Evolutionary conservation across 2,329 filamentous ascomycete genomes (phyloP).

Genomic region (Sclerotinia minor): DNA sequence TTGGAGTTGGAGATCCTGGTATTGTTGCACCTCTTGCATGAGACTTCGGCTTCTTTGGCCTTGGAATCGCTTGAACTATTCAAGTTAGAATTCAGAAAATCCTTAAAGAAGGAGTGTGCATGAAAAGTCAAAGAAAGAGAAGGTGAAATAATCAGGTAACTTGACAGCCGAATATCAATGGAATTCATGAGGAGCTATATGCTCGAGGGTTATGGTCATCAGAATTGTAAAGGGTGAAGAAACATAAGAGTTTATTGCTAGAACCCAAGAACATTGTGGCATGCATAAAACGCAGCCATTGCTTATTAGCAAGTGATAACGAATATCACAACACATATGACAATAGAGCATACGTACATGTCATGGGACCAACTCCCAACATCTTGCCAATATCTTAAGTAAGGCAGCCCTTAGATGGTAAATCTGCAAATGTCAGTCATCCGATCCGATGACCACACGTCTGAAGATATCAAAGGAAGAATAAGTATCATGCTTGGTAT

Average conservation of each 20-base stretch:
- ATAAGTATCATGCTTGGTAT: neutral
- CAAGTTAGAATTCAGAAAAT: slow-evolving; percentile 23
- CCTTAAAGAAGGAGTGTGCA: neutral
- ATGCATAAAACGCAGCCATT: slow-evolving; percentile 22
- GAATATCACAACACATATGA: neutral
- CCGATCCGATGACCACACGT: neutral
- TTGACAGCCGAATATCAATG: neutral
- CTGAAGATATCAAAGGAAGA: neutral
- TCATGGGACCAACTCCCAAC: slow-evolving; percentile 21
- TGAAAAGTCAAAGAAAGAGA: neutral
- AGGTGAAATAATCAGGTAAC: neutral
- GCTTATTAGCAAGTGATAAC: neutral
- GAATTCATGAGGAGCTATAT: neutral
- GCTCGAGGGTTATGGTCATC: neutral
- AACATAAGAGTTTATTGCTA: neutral
- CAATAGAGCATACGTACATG: slow-evolving; percentile 10
- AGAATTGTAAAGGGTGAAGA: neutral
- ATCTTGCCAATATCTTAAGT: neutral
- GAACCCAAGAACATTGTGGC: neutral
- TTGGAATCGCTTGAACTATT: slow-evolving; percentile 21
- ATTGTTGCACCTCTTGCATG: slow-evolving; percentile 15
- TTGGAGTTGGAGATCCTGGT: slow-evolving; percentile 15
- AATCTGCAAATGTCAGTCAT: slow-evolving; percentile 7
- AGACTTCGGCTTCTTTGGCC: slow-evolving; percentile 13
- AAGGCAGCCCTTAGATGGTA: neutral